A percentile compares a stretch with the other conserved stretches of the same genome.
These are phyloP conservation scores for Gossypium sturtianum DNA, from an alignment of 345 rosid genomes.

Conservation along the genomic window DNA sequence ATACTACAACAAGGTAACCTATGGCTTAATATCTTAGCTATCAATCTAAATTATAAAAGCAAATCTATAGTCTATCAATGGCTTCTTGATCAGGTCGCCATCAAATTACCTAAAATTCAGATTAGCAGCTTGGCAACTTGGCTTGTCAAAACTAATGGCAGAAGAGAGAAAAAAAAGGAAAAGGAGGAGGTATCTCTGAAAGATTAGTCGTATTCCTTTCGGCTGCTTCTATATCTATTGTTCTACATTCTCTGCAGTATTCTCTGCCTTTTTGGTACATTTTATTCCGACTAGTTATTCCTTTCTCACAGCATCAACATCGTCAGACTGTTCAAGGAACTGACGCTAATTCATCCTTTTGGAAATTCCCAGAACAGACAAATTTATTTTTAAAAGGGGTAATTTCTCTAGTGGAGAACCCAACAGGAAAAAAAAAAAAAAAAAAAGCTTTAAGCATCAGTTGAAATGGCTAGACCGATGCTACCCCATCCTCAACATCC, in stretches of 20 bases:
- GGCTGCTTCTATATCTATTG: background rate
- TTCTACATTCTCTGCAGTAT: background rate
- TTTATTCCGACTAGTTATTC: background rate
- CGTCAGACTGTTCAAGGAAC: background rate
- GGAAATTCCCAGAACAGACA: conserved; percentile 9
- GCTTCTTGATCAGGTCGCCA: background rate
- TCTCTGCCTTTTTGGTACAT: background rate
- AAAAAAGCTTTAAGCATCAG: background rate
- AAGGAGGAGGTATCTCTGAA: background rate
- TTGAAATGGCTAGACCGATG: background rate
- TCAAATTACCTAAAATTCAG: background rate
- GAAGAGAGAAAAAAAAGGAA: background rate
- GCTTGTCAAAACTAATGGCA: background rate
- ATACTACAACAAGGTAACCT: too few species aligned
- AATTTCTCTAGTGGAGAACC: conserved; percentile 12
- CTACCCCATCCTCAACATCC: conserved; percentile 1
- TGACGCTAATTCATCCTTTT: background rate
- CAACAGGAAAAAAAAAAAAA: background rate
- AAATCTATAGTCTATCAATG: background rate
- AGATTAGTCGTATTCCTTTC: background rate
- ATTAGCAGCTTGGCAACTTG: background rate
- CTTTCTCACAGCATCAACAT: background rate
- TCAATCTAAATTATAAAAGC: background rate
- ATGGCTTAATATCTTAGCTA: background rate
- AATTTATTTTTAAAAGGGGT: background rate